Evolutionary conservation across 2,329 filamentous ascomycete genomes (phyloP).

Genomic region (Ceratocystis huliohia): DNA sequence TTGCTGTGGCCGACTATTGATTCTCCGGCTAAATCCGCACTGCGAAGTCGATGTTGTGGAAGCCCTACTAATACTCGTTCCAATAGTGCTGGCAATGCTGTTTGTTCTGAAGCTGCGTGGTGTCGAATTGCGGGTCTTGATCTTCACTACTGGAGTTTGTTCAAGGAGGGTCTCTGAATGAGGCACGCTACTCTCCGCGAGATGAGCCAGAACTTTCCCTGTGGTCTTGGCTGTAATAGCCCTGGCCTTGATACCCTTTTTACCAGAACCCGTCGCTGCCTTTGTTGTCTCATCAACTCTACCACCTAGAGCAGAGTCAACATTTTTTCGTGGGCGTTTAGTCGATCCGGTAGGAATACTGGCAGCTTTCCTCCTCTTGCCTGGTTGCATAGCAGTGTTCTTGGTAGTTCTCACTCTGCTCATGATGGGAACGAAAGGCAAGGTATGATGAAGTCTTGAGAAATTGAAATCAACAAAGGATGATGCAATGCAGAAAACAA

Average conservation of each 20-base stretch:
- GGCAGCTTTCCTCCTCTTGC: not conserved
- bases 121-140: not conserved
- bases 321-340: not conserved
- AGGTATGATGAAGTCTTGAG: not conserved
- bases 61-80: not conserved
- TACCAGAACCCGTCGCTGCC: not conserved
- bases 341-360: not conserved
- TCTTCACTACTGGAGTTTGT: not conserved
- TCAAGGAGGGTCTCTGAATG: not conserved
- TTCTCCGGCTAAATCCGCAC: not conserved
- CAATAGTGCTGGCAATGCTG: not conserved
- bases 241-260: not conserved
- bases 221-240: not conserved
- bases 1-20: constrained; percentile 31
- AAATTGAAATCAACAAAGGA: too few relatives aligned
- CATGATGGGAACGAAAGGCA: not conserved
- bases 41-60: not conserved
- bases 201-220: not conserved
- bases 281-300: not conserved
- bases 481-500: too few relatives aligned
- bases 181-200: not conserved
- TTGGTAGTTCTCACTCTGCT: not conserved
- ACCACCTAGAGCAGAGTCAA: not conserved
- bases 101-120: not conserved
- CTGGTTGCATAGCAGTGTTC: not conserved